Conservation (phyloP, 2,329 filamentous ascomycete genomes). For the Byssochlamys sp. region DNA sequence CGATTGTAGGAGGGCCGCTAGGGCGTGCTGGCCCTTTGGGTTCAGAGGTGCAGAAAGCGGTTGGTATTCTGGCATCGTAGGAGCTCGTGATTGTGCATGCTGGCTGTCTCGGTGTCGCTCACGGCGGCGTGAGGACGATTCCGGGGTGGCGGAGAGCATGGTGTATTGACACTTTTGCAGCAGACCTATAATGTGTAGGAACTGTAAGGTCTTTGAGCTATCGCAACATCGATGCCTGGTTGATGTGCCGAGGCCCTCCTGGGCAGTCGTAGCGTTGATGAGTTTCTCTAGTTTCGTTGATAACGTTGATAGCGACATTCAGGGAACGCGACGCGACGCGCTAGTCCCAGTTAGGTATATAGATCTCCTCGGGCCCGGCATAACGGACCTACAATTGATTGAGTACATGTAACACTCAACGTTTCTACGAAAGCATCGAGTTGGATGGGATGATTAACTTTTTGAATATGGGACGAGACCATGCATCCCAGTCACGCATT, state of each 20-base stretch:
- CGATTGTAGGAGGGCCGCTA: slow-evolving; percentile 37
- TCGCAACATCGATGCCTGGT: not conserved
- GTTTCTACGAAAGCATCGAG: not conserved
- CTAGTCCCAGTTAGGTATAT: not conserved
- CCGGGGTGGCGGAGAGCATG: slow-evolving; percentile 7
- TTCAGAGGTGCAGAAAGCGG: slow-evolving; percentile 45
- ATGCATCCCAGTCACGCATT: not conserved
- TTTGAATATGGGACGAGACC: not conserved
- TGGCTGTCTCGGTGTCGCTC: slow-evolving; percentile 2
- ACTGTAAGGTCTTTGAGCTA: not conserved
- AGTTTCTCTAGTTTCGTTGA: slow-evolving; percentile 1
- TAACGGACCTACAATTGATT: not conserved
- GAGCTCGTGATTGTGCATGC: slow-evolving; percentile 5
- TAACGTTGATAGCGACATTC: slow-evolving; percentile 2
- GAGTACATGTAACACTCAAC: not conserved
- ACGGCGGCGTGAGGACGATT: not conserved
- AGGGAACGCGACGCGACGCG: slow-evolving; percentile 18
- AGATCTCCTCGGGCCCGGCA: not conserved
- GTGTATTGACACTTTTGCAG: not conserved
- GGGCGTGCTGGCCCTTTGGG: slow-evolving; percentile 33
- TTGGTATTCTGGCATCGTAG: slow-evolving; percentile 43
- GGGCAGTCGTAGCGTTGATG: not conserved
- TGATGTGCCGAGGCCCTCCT: not conserved
- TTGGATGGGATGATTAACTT: not conserved
- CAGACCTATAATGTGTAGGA: no score